phyloP scores from a whole-genome alignment of 2,329 filamentous ascomycete species.

The Colletotrichum sp. region DNA sequence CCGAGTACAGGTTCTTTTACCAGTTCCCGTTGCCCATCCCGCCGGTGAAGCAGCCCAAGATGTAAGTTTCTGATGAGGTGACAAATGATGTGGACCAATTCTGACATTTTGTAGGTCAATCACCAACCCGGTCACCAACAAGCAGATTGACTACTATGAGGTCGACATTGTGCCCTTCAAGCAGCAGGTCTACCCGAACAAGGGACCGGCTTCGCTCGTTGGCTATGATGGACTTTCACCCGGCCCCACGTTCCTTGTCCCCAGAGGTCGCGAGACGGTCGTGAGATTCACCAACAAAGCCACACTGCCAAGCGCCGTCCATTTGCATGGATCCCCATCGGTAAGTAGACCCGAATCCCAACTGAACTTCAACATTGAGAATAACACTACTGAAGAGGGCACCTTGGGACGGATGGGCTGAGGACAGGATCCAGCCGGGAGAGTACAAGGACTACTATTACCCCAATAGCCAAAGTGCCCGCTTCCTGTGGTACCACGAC shows the following conservation, averaged over 20 bases:
- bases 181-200: slow-evolving; percentile 41
- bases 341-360: slow-evolving; percentile 28
- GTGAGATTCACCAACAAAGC: slow-evolving; percentile 59
- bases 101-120: neutral
- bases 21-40: slow-evolving; percentile 48
- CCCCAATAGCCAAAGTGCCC: slow-evolving; percentile 57
- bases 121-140: slow-evolving; percentile 33
- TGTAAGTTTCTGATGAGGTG: slow-evolving; percentile 29
- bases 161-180: neutral
- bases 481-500: slow-evolving; percentile 64
- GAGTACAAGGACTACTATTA: slow-evolving; percentile 69
- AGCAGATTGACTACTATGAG: slow-evolving; percentile 35
- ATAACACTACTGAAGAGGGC: slow-evolving; percentile 15
- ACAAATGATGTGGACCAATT: too few relatives aligned
- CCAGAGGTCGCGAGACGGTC: slow-evolving; percentile 55
- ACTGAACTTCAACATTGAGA: slow-evolving; percentile 27
- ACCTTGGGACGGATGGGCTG: slow-evolving; percentile 52
- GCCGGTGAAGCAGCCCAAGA: slow-evolving; percentile 43
- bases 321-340: slow-evolving; percentile 60
- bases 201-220: slow-evolving; percentile 32
- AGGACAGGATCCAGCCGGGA: slow-evolving; percentile 53
- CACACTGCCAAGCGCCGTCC: slow-evolving; percentile 47
- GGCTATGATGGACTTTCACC: slow-evolving; percentile 62
- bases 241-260: slow-evolving; percentile 57
- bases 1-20: slow-evolving; percentile 41